These are phyloP conservation scores for Euphrasia arctica DNA, from an alignment of 305 asterid genomes.

Conservation along the genomic window DNA sequence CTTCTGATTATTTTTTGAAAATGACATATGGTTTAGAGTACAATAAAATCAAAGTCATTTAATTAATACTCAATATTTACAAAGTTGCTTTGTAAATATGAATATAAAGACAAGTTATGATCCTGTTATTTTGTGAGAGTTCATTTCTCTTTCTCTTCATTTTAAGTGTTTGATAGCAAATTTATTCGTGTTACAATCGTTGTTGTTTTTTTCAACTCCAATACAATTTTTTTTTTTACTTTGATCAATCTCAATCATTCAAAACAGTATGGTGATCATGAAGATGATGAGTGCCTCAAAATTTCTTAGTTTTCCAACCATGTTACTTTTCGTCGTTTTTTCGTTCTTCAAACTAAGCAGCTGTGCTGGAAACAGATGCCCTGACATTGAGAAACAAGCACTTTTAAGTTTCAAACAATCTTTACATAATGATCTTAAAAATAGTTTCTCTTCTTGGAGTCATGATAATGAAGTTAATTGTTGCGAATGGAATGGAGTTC, in stretches of 20 bases:
- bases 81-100: no score
- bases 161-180: no score
- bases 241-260: not conserved
- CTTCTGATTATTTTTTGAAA: no score
- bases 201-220: not conserved
- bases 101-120: no score
- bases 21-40: no score
- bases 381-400: constrained; percentile 27
- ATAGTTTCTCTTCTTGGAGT: constrained; percentile 21
- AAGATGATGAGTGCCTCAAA: not conserved
- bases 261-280: no score
- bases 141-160: no score
- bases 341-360: constrained; percentile 5
- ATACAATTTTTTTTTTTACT: not conserved
- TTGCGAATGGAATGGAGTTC: constrained; percentile 37
- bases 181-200: not conserved
- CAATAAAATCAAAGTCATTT: no score
- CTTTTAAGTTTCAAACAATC: constrained; percentile 31
- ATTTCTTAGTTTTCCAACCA: not conserved
- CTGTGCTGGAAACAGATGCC: constrained; percentile 21
- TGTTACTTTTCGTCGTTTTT: not conserved
- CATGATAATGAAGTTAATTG: constrained; percentile 25
- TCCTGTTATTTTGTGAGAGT: no score
- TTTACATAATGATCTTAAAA: constrained; percentile 21
- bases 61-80: no score